Evolutionary conservation across 345 rosid species (phyloP), one percentile per base, ranked within the genome.

Genomic region (Eucalyptus sp.): DNA sequence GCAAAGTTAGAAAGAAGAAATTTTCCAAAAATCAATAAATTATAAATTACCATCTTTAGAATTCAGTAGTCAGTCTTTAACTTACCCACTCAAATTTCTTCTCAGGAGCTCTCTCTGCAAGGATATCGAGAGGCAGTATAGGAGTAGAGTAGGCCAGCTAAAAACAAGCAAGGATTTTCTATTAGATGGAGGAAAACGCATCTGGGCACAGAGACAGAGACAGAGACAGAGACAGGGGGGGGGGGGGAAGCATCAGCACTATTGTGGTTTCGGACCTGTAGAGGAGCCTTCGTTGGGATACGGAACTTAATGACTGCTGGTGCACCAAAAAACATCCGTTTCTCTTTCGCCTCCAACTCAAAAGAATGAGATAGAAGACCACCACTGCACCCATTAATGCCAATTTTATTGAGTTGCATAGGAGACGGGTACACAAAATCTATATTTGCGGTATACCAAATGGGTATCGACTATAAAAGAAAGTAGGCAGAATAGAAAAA

Each of bases 271-370:
- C 87, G 50, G 91, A 98, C 99, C 99, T 97, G 99, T 20, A 93
- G 91, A 92, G 94, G 93, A 64, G 96, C 88, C 93, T 98, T 97
- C 5, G 99, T 95, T 50, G 99, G 98, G 89, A 97, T 87, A 11
- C 99, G 99, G 97, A 96, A 98, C 87, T 96, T 98, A 90, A 98
- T 90, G 5, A 96, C 88, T 33, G 99, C 99, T 24, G 99, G 99
- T 66, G 97, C 95, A 90, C 99, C 97, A 20, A 94, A 92, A 92
- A 94, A 98, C 91, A 95, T 87, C 54, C 97, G 97, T 87, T 95
- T 95, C 85, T 89, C 96, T 91, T 98, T 98, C 56, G 96, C 96
- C 89, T 97, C 99, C 90, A 98, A 88, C 91, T 97, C 99, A 90
- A 95, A 95, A 76, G 98, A 91, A 91, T 96, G 97, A 33, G 99